Conservation (phyloP, 345 rosid species). For the Populus tremula region DNA sequence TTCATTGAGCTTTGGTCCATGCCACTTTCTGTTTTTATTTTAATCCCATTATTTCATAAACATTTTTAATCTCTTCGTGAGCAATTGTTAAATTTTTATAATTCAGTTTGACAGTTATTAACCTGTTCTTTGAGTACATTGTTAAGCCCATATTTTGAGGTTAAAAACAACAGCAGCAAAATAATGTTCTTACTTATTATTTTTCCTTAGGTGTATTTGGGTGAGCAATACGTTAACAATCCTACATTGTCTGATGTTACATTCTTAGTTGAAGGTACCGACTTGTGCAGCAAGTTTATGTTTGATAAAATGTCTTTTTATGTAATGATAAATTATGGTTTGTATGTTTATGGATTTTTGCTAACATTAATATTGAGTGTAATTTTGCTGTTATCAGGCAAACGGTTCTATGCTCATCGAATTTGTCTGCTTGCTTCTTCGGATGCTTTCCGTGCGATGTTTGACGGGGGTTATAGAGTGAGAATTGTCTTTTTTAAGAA, state of each 20-base stretch:
- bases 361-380: not conserved
- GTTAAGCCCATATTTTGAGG: not conserved
- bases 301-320: not conserved
- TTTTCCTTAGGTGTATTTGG: constrained; percentile 54
- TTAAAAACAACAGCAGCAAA: not conserved
- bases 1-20: not conserved
- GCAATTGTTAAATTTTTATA: not conserved
- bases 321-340: not conserved
- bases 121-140: not conserved
- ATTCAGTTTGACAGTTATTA: not conserved
- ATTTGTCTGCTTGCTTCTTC: constrained; percentile 77
- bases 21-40: not conserved
- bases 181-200: not conserved
- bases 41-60: not conserved
- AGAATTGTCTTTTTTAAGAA: constrained; percentile 13
- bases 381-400: constrained; percentile 36
- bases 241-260: constrained; percentile 66
- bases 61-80: not conserved
- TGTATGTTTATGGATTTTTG: not conserved
- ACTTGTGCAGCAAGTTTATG: not conserved
- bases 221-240: constrained; percentile 65
- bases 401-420: constrained; percentile 66
- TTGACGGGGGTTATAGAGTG: constrained; percentile 74
- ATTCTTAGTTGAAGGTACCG: constrained; percentile 63
- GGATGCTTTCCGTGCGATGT: constrained; percentile 80